Percentiles rank a stretch among this genome's conserved stretches.
Evolutionary conservation across 1,284 basidiomycete genomes (phyloP).

Genomic region (Entoloma clypeatum): DNA sequence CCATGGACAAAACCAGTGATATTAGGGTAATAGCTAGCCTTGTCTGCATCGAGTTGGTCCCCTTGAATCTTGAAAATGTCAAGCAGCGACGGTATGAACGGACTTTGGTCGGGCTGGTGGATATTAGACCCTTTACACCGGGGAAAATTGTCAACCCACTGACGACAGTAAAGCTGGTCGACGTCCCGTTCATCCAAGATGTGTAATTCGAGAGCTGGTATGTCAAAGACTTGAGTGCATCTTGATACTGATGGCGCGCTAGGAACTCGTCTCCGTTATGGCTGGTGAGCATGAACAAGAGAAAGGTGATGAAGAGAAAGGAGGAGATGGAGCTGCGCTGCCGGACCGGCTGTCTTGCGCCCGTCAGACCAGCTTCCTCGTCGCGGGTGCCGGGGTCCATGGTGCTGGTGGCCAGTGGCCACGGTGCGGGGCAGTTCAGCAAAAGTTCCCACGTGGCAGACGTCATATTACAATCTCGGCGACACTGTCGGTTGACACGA

Average conservation of each 20-base stretch:
- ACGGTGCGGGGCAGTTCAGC: slow-evolving; percentile 11
- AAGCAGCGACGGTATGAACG: slow-evolving; percentile 45
- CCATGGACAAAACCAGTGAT: slow-evolving; percentile 75
- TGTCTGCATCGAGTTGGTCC: slow-evolving; percentile 39
- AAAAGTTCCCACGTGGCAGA: too few species aligned
- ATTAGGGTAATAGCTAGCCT: slow-evolving; percentile 66
- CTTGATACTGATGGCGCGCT: slow-evolving; percentile 58
- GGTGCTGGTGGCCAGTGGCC: slow-evolving; percentile 10
- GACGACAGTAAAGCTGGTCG: slow-evolving; percentile 65
- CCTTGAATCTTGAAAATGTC: slow-evolving; percentile 47
- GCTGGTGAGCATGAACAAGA: slow-evolving; percentile 74
- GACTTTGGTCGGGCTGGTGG: slow-evolving; percentile 53
- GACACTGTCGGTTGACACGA: too few species aligned
- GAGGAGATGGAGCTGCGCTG: slow-evolving; percentile 59
- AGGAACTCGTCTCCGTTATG: slow-evolving; percentile 62
- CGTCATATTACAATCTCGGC: too few species aligned
- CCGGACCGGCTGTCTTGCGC: slow-evolving; percentile 31
- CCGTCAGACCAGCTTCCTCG: slow-evolving; percentile 35
- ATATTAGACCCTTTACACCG: neutral
- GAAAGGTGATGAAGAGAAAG: slow-evolving; percentile 68
- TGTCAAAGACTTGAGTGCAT: slow-evolving; percentile 52
- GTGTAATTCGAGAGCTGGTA: slow-evolving; percentile 67
- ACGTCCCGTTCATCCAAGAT: slow-evolving; percentile 68
- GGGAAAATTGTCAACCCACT: slow-evolving; percentile 23
- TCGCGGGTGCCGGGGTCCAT: slow-evolving; percentile 32